phyloP scores from a whole-genome alignment of 108 stramenopile genomes.

The Cylindrotheca closterium region DNA sequence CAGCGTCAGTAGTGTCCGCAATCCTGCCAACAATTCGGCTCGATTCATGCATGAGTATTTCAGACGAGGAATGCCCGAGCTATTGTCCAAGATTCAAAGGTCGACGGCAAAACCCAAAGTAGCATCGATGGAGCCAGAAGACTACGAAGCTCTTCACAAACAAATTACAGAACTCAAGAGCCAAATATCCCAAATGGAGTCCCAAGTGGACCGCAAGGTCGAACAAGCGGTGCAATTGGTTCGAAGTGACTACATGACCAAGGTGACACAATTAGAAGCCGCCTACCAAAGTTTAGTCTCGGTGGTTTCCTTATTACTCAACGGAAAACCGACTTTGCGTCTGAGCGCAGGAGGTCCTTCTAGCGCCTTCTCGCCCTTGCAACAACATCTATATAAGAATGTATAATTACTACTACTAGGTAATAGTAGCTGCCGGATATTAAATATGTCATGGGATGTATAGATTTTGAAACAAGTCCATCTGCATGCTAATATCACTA shows the following conservation, averaged over 20 bases:
- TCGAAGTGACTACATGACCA: neutral
- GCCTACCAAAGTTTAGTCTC: neutral
- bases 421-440: too few relatives aligned
- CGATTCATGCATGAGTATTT: constrained; percentile 64
- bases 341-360: too few relatives aligned
- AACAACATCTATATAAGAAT: too few relatives aligned
- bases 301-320: neutral
- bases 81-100: constrained; percentile 53
- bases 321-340: too few relatives aligned
- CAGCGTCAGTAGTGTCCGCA: neutral
- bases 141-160: neutral
- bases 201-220: constrained; percentile 5
- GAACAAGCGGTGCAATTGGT: neutral
- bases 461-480: too few relatives aligned
- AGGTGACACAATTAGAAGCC: neutral
- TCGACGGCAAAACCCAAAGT: constrained; percentile 5
- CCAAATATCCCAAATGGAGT: constrained; percentile 2
- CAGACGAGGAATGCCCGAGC: constrained; percentile 50
- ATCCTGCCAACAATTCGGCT: constrained; percentile 1
- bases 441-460: too few relatives aligned
- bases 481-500: too few relatives aligned
- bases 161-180: constrained; percentile 5
- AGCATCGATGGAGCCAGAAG: neutral
- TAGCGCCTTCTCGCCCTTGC: too few relatives aligned
- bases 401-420: too few relatives aligned